phyloP scores from a whole-genome alignment of 495 filamentous ascomycete species.

The Lasiosphaeriaceae sp. region DNA sequence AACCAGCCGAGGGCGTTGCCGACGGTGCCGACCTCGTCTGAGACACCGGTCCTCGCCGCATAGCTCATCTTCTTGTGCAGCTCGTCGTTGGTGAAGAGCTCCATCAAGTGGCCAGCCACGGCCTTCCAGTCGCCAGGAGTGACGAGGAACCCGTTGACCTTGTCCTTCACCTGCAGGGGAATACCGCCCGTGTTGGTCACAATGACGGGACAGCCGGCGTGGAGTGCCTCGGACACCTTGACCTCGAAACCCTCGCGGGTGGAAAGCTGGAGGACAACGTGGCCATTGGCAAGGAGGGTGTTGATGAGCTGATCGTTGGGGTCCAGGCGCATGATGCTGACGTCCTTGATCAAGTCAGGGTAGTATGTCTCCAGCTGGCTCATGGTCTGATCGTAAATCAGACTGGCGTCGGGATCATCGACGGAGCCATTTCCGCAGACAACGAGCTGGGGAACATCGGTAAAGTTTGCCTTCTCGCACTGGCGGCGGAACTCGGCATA shows the following conservation, averaged over 20 bases:
- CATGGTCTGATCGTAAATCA: constrained; percentile 70
- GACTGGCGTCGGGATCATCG: constrained; percentile 76
- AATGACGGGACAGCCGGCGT: constrained; percentile 80
- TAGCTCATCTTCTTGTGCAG: constrained; percentile 64
- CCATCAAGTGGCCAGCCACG: constrained; percentile 65
- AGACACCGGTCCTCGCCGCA: constrained; percentile 63
- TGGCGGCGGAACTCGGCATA: constrained; percentile 69
- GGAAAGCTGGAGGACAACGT: constrained; percentile 74
- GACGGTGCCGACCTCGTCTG: constrained; percentile 79
- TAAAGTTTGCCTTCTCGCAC: constrained; percentile 42
- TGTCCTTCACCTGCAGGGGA: constrained; percentile 71
- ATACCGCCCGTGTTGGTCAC: constrained; percentile 78
- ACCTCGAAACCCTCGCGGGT: constrained; percentile 86
- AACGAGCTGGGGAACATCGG: constrained; percentile 65
- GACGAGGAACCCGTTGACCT: constrained; percentile 74
- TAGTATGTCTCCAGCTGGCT: constrained; percentile 56
- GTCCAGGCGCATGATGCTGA: constrained; percentile 73
- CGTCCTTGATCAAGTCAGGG: constrained; percentile 48
- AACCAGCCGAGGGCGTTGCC: constrained; percentile 77
- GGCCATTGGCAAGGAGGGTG: constrained; percentile 68
- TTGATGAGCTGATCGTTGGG: constrained; percentile 82
- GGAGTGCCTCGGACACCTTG: constrained; percentile 83
- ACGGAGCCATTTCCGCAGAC: constrained; percentile 77
- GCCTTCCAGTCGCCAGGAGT: constrained; percentile 67
- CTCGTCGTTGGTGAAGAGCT: constrained; percentile 63